Evolutionary conservation across 306 rosid species (phyloP), one percentile per base, ranked within the genome.

Genomic region (Citrullus amarus): DNA sequence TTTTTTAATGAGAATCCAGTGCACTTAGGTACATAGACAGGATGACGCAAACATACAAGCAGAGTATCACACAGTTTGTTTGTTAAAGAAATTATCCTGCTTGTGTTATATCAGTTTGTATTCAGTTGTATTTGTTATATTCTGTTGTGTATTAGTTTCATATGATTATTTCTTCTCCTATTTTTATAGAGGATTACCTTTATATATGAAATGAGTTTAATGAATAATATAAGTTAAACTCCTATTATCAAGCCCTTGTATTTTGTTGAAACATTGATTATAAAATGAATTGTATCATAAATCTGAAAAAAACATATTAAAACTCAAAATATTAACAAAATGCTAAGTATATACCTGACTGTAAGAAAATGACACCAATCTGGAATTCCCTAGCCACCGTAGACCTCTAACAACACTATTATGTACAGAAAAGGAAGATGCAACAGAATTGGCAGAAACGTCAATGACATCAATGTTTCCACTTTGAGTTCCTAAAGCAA

Each of bases 351-450:
- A 67, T 87, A 95, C 99, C 97, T 92, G 93, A 81, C 81, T 81
- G 82, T 91, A 96, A 76, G 99, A 96, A 90, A 96, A 96, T 13
- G 99, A 96, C 86, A 92, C 99, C 84, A 96, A 76, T 85, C 99
- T 91, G 50, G 99, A 96, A 87, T 96, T 96, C 81, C 99, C 99
- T 18, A 96, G 98, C 99, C 99, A 96, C 63, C 99, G 88, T 74
- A 96, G 83, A 71, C 98, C 99, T 89, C 97, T 88, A 86, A 96
- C 93, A 38, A 79, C 82, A 68, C 91, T 88, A 77, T 80, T 88
- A 82, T 92, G 99, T 65, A 96, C 96, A 56, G 91, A 88, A 86
- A 92, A 88, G 85, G 93, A 91, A 79, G 93, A 88, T 62, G 99
- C 77, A 57, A 96, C 90, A 58, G 97, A 93, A 88, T 91, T 92